Conservation (phyloP, 2,329 filamentous ascomycete genomes). For the Talaromyces amestolkiae region DNA sequence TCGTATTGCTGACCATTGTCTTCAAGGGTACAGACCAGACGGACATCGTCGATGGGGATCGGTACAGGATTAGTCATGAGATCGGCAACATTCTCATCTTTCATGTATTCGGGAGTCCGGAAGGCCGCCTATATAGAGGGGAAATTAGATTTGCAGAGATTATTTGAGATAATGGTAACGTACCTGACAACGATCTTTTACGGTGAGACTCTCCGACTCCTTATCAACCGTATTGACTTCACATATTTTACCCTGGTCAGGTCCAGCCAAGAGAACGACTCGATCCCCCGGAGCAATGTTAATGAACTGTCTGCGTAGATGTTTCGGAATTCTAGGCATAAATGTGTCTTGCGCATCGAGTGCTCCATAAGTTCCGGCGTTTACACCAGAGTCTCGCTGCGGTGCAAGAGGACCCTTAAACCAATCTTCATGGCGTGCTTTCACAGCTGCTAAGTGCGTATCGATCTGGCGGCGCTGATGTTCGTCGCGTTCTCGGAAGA, state of each 20-base stretch:
- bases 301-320: slow-evolving; percentile 49
- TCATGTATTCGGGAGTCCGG: slow-evolving; percentile 39
- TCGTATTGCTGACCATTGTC: slow-evolving; percentile 65
- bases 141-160: neutral
- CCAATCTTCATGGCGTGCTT: slow-evolving; percentile 69
- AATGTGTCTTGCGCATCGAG: slow-evolving; percentile 40
- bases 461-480: slow-evolving; percentile 36
- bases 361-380: slow-evolving; percentile 59
- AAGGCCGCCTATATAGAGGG: slow-evolving; percentile 40
- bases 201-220: slow-evolving; percentile 55
- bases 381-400: slow-evolving; percentile 65
- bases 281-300: slow-evolving; percentile 70
- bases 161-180: neutral
- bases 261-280: slow-evolving; percentile 75
- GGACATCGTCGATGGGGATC: slow-evolving; percentile 68
- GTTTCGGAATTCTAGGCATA: slow-evolving; percentile 41
- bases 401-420: slow-evolving; percentile 74
- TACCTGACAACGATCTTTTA: slow-evolving; percentile 66
- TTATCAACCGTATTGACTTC: slow-evolving; percentile 59
- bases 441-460: slow-evolving; percentile 50
- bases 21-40: slow-evolving; percentile 74
- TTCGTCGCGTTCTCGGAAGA: slow-evolving; percentile 30
- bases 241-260: slow-evolving; percentile 80
- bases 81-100: slow-evolving; percentile 37
- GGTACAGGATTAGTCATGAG: slow-evolving; percentile 53